Percentiles rank a stretch among this genome's conserved stretches.
Evolutionary conservation across 176 grass and related monocot species (phyloP).

Genomic region (Chrysopogon serrulatus): DNA sequence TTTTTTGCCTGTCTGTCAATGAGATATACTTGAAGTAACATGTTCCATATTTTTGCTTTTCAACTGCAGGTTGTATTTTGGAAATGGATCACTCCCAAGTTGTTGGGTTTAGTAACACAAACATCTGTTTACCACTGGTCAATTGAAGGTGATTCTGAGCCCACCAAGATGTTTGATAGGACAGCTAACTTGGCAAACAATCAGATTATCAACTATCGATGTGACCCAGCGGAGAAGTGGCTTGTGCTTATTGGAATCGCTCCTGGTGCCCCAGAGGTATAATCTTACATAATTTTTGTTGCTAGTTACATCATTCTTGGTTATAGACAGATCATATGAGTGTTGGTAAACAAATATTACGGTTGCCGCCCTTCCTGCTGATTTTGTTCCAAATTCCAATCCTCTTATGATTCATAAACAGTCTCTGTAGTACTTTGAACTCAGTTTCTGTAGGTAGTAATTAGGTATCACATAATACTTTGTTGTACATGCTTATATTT

Average conservation of each 20-base stretch:
- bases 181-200: conserved; percentile 88
- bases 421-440: neutral
- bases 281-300: neutral
- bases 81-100: too few species aligned
- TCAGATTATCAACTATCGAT: too few species aligned
- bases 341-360: too few species aligned
- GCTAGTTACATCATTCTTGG: neutral
- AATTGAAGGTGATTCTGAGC: conserved; percentile 94
- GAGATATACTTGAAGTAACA: neutral
- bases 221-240: too few species aligned
- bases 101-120: conserved; percentile 56
- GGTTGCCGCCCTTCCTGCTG: neutral
- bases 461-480: neutral
- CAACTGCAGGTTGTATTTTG: too few species aligned
- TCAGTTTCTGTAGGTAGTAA: neutral
- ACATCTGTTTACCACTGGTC: conserved; percentile 93
- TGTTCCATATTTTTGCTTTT: too few species aligned
- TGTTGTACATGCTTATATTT: neutral
- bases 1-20: neutral
- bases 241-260: too few species aligned
- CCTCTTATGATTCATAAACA: neutral
- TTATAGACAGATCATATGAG: neutral
- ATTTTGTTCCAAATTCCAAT: neutral
- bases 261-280: too few species aligned
- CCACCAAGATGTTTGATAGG: conserved; percentile 93